Evolutionary conservation across 2,329 filamentous ascomycete species (phyloP).

Genomic region (Fusarium phyllophilum): DNA sequence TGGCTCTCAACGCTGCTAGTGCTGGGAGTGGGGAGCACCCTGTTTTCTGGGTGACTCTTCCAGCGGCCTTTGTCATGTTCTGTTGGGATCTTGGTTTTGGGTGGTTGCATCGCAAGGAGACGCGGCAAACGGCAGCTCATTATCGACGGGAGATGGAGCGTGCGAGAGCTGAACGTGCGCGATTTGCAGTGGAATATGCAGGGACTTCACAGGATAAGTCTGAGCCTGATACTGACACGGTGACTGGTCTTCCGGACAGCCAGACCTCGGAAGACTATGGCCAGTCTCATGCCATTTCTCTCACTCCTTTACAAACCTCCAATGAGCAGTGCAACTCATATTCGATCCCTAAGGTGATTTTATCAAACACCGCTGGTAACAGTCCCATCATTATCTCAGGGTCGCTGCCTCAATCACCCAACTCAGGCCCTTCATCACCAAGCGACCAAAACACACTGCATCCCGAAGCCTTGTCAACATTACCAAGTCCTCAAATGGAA

Average conservation of each 20-base stretch:
- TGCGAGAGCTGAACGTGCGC: constrained; percentile 22
- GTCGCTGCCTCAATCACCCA: neutral
- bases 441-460: neutral
- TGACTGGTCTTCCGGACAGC: neutral
- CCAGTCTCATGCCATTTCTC: neutral
- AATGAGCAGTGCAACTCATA: neutral
- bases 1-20: constrained; percentile 72
- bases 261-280: neutral
- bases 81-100: constrained; percentile 73
- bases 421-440: neutral
- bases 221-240: neutral
- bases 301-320: neutral
- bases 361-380: constrained; percentile 1
- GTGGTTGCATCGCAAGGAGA: constrained; percentile 71
- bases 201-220: neutral
- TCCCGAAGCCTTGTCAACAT: neutral
- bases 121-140: constrained; percentile 68
- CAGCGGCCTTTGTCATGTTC: constrained; percentile 75
- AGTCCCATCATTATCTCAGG: constrained; percentile 11
- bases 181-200: constrained; percentile 3
- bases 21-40: constrained; percentile 60
- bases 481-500: constrained; percentile 9
- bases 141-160: constrained; percentile 54
- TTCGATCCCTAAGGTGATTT: neutral
- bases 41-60: constrained; percentile 76